Evolutionary conservation across 306 rosid species (phyloP).

Genomic region (Dalbergia cochinchinensis): DNA sequence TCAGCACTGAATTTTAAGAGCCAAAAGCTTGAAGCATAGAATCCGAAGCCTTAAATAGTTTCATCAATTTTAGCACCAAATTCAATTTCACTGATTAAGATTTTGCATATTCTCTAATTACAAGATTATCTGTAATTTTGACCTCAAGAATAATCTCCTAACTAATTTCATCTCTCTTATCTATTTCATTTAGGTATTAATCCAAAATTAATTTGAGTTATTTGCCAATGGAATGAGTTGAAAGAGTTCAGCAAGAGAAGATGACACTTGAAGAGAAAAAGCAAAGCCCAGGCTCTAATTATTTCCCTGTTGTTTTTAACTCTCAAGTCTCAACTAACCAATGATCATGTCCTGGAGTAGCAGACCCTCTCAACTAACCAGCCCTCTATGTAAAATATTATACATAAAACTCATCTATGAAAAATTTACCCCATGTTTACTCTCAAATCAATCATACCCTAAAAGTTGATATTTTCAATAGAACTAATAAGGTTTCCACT

Average conservation of each 20-base stretch:
- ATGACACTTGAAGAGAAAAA: background rate
- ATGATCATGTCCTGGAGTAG: background rate
- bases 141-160: background rate
- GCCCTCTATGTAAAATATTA: too few species aligned
- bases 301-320: background rate
- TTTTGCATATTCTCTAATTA: background rate
- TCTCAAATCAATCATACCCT: too few species aligned
- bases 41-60: background rate
- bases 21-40: constrained; percentile 13
- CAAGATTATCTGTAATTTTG: background rate
- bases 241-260: background rate
- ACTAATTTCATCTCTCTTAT: background rate
- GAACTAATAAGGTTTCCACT: background rate
- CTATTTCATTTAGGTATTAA: background rate
- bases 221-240: background rate
- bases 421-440: too few species aligned
- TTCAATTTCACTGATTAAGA: constrained; percentile 22
- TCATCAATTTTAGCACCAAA: background rate
- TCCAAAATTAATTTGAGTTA: background rate
- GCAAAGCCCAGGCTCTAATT: constrained; percentile 20
- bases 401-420: too few species aligned
- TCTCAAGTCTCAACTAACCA: background rate
- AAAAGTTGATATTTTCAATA: constrained; percentile 2
- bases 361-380: background rate
- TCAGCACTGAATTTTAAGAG: constrained; percentile 19